A percentile compares a stretch with the other conserved stretches of the same genome.
phyloP scores from a whole-genome alignment of 768 basidiomycete genomes.

The Artomyces pyxidatus region DNA sequence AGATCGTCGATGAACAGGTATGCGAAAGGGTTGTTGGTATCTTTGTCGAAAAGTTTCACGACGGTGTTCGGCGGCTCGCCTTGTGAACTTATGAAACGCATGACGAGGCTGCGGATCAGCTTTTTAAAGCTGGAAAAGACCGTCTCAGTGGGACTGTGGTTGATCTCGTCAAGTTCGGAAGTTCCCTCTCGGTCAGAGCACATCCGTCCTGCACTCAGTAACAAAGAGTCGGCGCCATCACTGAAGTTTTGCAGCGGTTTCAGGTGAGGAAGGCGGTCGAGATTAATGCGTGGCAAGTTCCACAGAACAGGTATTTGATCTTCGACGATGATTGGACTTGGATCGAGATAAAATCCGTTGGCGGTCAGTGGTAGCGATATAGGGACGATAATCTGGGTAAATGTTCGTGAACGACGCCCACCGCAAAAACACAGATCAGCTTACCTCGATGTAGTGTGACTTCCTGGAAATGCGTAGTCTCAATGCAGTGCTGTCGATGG shows the following conservation, averaged over 20 bases:
- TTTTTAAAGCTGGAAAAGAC: no score
- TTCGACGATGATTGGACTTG: slow-evolving; percentile 21
- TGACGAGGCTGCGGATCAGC: no score
- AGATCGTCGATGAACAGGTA: slow-evolving; percentile 40
- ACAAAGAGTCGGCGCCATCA: no score
- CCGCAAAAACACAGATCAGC: background rate
- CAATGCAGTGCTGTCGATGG: slow-evolving; percentile 29
- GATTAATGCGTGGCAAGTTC: slow-evolving; percentile 33
- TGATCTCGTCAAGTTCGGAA: no score
- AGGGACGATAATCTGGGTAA: slow-evolving; percentile 27
- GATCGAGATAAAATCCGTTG: slow-evolving; percentile 16
- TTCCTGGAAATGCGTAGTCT: slow-evolving; percentile 46
- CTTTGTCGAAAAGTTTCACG: no score
- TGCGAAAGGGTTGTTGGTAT: no score
- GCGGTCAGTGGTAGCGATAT: slow-evolving; percentile 12
- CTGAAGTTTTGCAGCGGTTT: slow-evolving; percentile 10
- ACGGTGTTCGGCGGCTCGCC: no score
- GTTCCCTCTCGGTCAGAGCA: slow-evolving; percentile 25
- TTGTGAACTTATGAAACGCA: no score
- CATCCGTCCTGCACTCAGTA: no score
- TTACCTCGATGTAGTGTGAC: slow-evolving; percentile 39
- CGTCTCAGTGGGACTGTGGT: no score
- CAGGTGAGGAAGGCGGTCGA: slow-evolving; percentile 29
- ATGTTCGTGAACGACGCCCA: background rate
- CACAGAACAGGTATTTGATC: slow-evolving; percentile 14